Conservation (phyloP, 2,329 filamentous ascomycete species). For the Tolypocladium pustulatum region DNA sequence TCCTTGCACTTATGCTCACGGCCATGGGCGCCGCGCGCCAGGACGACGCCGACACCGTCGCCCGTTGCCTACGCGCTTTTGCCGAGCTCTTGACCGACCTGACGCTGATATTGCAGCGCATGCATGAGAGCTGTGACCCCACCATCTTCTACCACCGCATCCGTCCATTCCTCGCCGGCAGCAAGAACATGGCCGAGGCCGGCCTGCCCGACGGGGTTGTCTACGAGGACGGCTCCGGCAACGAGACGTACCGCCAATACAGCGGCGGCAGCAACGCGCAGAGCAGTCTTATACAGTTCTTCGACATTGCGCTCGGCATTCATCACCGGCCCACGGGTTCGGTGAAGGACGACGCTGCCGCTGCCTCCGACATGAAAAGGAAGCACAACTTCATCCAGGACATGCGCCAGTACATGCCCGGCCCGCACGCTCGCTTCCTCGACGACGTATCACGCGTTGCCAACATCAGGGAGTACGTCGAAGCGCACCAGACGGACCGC, state of each 20-base stretch:
- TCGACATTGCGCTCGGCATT: slow-evolving; percentile 82
- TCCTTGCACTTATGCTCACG: slow-evolving; percentile 78
- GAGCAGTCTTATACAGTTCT: slow-evolving; percentile 94
- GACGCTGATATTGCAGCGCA: slow-evolving; percentile 65
- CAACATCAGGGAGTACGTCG: slow-evolving; percentile 80
- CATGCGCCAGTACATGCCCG: slow-evolving; percentile 97
- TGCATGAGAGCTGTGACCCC: slow-evolving; percentile 94
- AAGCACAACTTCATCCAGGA: slow-evolving; percentile 83
- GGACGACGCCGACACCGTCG: slow-evolving; percentile 61
- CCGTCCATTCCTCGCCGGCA: slow-evolving; percentile 88
- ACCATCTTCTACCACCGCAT: slow-evolving; percentile 93
- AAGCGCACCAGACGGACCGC: slow-evolving; percentile 47
- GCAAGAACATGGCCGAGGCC: slow-evolving; percentile 95
- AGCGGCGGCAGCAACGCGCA: slow-evolving; percentile 94
- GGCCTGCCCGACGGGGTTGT: slow-evolving; percentile 79
- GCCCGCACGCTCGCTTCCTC: slow-evolving; percentile 80
- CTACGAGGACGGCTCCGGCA: slow-evolving; percentile 70
- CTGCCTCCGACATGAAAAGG: slow-evolving; percentile 17
- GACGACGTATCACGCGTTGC: slow-evolving; percentile 67
- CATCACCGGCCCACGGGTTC: slow-evolving; percentile 85
- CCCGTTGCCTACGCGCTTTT: slow-evolving; percentile 66
- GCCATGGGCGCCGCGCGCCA: slow-evolving; percentile 72
- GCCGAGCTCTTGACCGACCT: slow-evolving; percentile 85
- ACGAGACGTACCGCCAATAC: slow-evolving; percentile 66
- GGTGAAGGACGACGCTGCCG: slow-evolving; percentile 35